Percentiles rank a stretch among this genome's conserved stretches.
Conservation (phyloP, 192 early-diverging fungal genomes). For the Coemansia sp. region DNA sequence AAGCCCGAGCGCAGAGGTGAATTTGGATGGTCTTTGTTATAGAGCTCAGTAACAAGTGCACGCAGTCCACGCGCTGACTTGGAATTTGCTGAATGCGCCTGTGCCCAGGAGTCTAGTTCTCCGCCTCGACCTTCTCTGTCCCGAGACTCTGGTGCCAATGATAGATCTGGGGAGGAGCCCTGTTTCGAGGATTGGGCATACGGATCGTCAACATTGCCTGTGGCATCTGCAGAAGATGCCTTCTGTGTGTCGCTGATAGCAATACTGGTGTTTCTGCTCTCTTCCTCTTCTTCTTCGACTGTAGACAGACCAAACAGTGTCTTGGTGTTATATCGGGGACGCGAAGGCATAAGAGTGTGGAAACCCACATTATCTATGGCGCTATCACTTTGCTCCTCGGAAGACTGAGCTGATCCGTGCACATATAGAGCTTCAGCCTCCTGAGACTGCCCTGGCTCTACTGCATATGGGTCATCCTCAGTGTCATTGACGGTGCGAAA, state of each 20-base stretch:
- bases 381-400: neutral
- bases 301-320: constrained; percentile 41
- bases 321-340: constrained; percentile 31
- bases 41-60: constrained; percentile 10
- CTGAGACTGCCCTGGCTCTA: neutral
- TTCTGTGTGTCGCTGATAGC: constrained; percentile 20
- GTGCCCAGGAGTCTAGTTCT: constrained; percentile 8
- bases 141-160: neutral
- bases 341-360: constrained; percentile 32
- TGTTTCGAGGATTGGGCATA: neutral
- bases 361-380: constrained; percentile 8
- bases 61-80: constrained; percentile 18
- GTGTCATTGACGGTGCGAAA: constrained; percentile 26
- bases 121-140: neutral
- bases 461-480: constrained; percentile 4
- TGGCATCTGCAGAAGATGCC: neutral
- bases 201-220: neutral
- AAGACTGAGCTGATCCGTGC: neutral
- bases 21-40: constrained; percentile 1
- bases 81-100: constrained; percentile 12
- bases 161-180: neutral
- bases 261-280: constrained; percentile 28
- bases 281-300: constrained; percentile 45
- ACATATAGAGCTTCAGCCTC: neutral
- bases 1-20: constrained; percentile 11